Conservation (phyloP, 768 basidiomycete species). For the Kockovaella imperatae region DNA sequence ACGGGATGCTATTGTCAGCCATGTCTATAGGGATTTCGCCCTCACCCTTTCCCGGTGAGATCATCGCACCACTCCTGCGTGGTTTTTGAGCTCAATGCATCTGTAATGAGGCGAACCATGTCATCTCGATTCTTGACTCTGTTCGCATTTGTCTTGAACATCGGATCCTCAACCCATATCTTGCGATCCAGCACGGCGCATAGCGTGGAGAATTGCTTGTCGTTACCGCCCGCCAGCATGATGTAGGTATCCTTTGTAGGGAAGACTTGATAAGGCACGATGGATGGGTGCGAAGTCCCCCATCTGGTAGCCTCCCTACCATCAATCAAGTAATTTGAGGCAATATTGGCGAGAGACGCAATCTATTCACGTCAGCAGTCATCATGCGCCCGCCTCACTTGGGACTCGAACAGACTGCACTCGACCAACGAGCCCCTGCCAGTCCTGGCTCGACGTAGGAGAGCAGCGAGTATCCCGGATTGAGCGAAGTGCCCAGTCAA, state of each 20-base stretch:
- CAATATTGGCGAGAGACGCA: constrained; percentile 84
- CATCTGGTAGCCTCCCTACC: constrained; percentile 72
- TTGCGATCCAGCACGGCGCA: constrained; percentile 57
- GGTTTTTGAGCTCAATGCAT: constrained; percentile 53
- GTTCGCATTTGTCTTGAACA: constrained; percentile 64
- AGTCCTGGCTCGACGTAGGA: constrained; percentile 71
- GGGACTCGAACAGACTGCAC: constrained; percentile 83
- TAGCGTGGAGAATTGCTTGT: constrained; percentile 70
- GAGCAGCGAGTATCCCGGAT: constrained; percentile 83
- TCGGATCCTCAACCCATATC: constrained; percentile 55
- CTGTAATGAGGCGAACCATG: constrained; percentile 61
- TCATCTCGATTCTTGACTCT: constrained; percentile 69
- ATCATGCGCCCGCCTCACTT: constrained; percentile 50
- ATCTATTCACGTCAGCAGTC: constrained; percentile 51
- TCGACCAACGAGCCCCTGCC: constrained; percentile 87
- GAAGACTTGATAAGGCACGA: constrained; percentile 90
- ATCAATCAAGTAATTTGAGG: constrained; percentile 83
- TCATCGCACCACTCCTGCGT: constrained; percentile 67
- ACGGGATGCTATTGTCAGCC: constrained; percentile 50
- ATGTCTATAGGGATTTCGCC: constrained; percentile 24
- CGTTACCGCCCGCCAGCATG: constrained; percentile 90
- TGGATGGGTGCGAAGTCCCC: constrained; percentile 89
- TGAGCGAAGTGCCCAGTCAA: constrained; percentile 75
- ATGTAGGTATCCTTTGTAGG: constrained; percentile 77
- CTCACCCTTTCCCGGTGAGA: constrained; percentile 71